phyloP scores from a whole-genome alignment of 169 alveolate genomes.

The Cryptosporidium meleagridis region DNA sequence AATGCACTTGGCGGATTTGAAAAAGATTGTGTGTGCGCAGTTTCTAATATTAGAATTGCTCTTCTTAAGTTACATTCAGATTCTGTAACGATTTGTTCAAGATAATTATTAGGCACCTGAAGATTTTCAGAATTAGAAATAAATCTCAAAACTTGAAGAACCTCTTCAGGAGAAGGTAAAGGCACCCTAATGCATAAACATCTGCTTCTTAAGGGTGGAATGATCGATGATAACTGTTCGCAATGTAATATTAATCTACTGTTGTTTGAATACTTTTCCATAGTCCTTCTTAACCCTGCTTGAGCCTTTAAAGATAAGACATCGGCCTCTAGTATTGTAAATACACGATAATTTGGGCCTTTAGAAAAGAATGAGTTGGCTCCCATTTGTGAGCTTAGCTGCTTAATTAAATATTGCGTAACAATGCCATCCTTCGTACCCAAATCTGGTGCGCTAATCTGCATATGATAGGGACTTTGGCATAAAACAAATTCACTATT shows the following conservation, averaged over 20 bases:
- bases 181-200: conserved; percentile 95
- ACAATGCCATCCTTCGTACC: conserved; percentile 93
- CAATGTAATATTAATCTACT: conserved; percentile 91
- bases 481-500: conserved; percentile 83
- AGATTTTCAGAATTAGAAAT: conserved; percentile 83
- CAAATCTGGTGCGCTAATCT: conserved; percentile 92
- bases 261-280: conserved; percentile 92
- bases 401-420: conserved; percentile 91
- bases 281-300: conserved; percentile 95
- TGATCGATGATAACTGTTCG: conserved; percentile 86
- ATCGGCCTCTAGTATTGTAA: conserved; percentile 91
- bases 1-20: conserved; percentile 69
- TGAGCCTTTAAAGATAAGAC: conserved; percentile 92
- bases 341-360: conserved; percentile 90
- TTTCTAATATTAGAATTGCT: conserved; percentile 88
- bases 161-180: conserved; percentile 89
- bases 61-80: conserved; percentile 89
- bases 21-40: conserved; percentile 81
- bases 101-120: conserved; percentile 82
- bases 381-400: conserved; percentile 90
- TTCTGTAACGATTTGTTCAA: conserved; percentile 81
- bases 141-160: conserved; percentile 80
- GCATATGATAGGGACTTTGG: conserved; percentile 92
- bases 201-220: conserved; percentile 93
- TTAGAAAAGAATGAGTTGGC: conserved; percentile 85